A percentile compares a stretch with the other conserved stretches of the same genome.
Evolutionary conservation across 2,329 filamentous ascomycete species (phyloP).

Genomic region (Rhytidhysteron rufulum): DNA sequence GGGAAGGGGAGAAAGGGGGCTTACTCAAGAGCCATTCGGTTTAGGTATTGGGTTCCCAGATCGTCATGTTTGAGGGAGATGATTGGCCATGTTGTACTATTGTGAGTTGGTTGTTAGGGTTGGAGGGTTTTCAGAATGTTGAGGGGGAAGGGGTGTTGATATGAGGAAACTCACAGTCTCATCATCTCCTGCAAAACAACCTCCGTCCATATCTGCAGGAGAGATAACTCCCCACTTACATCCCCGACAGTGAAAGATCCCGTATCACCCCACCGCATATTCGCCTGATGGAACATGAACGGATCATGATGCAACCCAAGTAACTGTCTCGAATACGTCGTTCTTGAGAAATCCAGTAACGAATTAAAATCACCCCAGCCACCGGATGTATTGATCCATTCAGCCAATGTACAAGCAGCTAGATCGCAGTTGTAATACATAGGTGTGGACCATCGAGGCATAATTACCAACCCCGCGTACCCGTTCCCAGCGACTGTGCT

Average conservation of each 20-base stretch:
- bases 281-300: slow-evolving; percentile 62
- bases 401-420: slow-evolving; percentile 49
- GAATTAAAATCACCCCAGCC: slow-evolving; percentile 48
- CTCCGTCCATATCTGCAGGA: slow-evolving; percentile 56
- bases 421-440: slow-evolving; percentile 62
- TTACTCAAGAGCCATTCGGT: slow-evolving; percentile 52
- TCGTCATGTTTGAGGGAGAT: slow-evolving; percentile 53
- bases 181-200: slow-evolving; percentile 49
- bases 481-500: slow-evolving; percentile 49
- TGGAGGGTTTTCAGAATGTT: too few relatives aligned
- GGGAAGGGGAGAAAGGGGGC: too few relatives aligned
- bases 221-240: slow-evolving; percentile 41
- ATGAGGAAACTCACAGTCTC: slow-evolving; percentile 32
- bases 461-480: slow-evolving; percentile 51
- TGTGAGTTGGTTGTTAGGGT: too few relatives aligned
- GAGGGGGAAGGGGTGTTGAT: too few relatives aligned
- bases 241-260: slow-evolving; percentile 44
- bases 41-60: slow-evolving; percentile 46
- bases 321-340: slow-evolving; percentile 51
- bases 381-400: slow-evolving; percentile 56
- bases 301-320: slow-evolving; percentile 51
- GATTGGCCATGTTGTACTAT: slow-evolving; percentile 51
- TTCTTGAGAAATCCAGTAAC: slow-evolving; percentile 49
- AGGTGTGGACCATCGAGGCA: slow-evolving; percentile 55
- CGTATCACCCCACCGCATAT: slow-evolving; percentile 47